These are phyloP conservation scores for Dalbergia cultrata DNA, from an alignment of 306 rosid species.

Conservation along the genomic window DNA sequence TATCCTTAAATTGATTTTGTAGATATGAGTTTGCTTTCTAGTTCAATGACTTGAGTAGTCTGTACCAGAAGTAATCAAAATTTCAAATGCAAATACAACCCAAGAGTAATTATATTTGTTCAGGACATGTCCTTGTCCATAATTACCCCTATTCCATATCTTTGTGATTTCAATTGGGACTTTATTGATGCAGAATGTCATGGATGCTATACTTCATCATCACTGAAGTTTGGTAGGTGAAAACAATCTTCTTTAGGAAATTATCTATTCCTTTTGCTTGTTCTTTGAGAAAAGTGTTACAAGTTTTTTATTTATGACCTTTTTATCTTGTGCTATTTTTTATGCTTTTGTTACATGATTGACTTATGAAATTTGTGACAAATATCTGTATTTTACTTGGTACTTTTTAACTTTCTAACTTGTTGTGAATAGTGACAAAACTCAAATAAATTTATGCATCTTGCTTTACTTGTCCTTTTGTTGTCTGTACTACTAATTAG, in stretches of 20 bases:
- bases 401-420: slow-evolving; percentile 12
- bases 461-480: slow-evolving; percentile 16
- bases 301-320: slow-evolving; percentile 8
- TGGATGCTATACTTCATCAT: slow-evolving; percentile 93
- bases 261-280: slow-evolving; percentile 9
- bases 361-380: slow-evolving; percentile 23
- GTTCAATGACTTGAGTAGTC: no score
- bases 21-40: no score
- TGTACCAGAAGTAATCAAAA: no score
- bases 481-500: neutral
- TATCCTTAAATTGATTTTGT: no score
- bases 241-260: slow-evolving; percentile 10
- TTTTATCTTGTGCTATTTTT: slow-evolving; percentile 15
- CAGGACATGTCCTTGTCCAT: slow-evolving; percentile 14
- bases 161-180: slow-evolving; percentile 87
- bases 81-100: no score
- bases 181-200: slow-evolving; percentile 94
- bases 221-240: slow-evolving; percentile 97
- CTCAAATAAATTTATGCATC: slow-evolving; percentile 1
- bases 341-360: neutral
- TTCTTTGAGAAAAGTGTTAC: slow-evolving; percentile 17
- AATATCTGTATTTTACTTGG: slow-evolving; percentile 8
- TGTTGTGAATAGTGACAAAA: slow-evolving; percentile 10
- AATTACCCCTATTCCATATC: slow-evolving; percentile 26
- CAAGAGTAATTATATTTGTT: slow-evolving; percentile 19